Evolutionary conservation across 202 grass and related monocot species (phyloP), one percentile per base, ranked within the genome.

Genomic region (Panicum hallii): DNA sequence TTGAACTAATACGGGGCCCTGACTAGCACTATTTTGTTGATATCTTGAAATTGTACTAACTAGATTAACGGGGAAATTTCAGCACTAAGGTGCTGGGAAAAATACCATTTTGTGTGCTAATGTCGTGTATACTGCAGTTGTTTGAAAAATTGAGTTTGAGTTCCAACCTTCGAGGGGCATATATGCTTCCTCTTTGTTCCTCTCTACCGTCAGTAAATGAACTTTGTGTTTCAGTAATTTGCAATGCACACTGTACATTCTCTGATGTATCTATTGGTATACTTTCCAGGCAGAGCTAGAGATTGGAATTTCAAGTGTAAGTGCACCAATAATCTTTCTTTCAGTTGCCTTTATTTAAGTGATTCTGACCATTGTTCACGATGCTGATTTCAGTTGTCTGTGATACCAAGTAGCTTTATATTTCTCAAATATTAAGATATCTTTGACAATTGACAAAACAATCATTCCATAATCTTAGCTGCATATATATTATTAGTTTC

Each of bases 301-400:
- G 71, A 88, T 91, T 83, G 93, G 91, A 75, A 91, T 98, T 73
- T 95, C 91, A 3, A 94, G 87, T 85, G 96, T 95, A 77, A 98
- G 95, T 86, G 2, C 22, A 77, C 8, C 11, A 6, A 38, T 83
- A 2, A 13, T 52, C 6, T 72, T 7, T 17, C 53, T 30, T 83
- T 57, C 45, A 19, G 11, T 73, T 32, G 6, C n/a, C 48, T 15
- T 44, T 64, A 26, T 49, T 47, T 57, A 17, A 55, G 11, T 79
- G 16, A 9, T 12, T 80, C 63, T 8, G 32, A 30, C 11, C 7
- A 2, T 57, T 66, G 10, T 65, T 17, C 67, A 47, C 13, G 14
- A 20, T 56, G 23, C 56, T 79, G 57, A 46, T 66, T 57, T 72
- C 7, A 11, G 15, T 70, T 26, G 6, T 74, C 23, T 72, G 13